Percentiles rank a stretch among this genome's conserved stretches.
These are phyloP conservation scores for Extremus antarcticus DNA, from an alignment of 495 filamentous ascomycete species.

Conservation along the genomic window DNA sequence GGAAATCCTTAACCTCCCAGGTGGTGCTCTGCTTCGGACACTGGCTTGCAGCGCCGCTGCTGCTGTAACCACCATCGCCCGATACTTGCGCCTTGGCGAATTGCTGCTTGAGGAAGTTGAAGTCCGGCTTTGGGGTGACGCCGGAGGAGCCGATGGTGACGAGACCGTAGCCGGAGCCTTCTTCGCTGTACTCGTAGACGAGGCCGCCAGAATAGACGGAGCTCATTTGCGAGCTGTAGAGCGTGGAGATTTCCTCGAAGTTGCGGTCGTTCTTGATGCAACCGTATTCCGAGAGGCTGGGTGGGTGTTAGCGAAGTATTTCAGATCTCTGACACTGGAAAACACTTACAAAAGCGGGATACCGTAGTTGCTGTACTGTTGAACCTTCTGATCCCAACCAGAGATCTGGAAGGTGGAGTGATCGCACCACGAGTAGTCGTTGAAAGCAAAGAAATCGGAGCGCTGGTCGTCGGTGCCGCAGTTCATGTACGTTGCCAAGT, in stretches of 20 bases:
- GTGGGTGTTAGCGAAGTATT: background rate
- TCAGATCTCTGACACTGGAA: background rate
- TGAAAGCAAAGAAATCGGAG: slow-evolving; percentile 93
- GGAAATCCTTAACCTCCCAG: slow-evolving; percentile 58
- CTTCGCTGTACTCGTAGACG: slow-evolving; percentile 88
- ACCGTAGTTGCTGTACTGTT: slow-evolving; percentile 81
- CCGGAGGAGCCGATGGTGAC: slow-evolving; percentile 51
- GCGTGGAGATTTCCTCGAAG: slow-evolving; percentile 67
- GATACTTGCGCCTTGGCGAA: slow-evolving; percentile 47
- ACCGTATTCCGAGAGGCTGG: slow-evolving; percentile 75
- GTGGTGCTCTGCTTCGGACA: slow-evolving; percentile 60
- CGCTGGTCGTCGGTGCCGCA: slow-evolving; percentile 79
- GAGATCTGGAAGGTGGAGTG: slow-evolving; percentile 60
- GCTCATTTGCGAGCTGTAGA: slow-evolving; percentile 81
- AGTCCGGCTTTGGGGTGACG: slow-evolving; percentile 52
- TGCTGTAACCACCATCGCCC: slow-evolving; percentile 69
- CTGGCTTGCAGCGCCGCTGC: slow-evolving; percentile 47
- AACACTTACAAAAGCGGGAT: slow-evolving; percentile 64
- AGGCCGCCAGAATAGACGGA: slow-evolving; percentile 88
- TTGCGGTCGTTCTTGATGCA: slow-evolving; percentile 71
- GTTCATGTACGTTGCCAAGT: slow-evolving; percentile 91
- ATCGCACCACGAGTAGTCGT: slow-evolving; percentile 97
- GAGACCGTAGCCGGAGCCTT: slow-evolving; percentile 66
- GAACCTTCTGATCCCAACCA: slow-evolving; percentile 86
- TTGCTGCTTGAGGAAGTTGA: slow-evolving; percentile 53